Conservation (phyloP, 805 yeast species). For the Monosporozyma aerobia region DNA sequence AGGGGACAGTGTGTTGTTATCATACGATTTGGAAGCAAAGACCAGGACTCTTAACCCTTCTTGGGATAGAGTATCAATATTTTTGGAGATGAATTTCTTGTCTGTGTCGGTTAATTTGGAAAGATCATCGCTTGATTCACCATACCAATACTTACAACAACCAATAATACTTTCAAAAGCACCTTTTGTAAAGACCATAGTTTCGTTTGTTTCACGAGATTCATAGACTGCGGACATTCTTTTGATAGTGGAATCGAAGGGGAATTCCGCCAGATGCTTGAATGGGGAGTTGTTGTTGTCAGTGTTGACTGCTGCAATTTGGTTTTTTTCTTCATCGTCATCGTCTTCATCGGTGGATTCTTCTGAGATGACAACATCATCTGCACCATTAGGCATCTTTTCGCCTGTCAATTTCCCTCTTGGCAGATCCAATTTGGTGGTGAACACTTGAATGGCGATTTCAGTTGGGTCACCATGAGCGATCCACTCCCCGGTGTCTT, state of each 20-base stretch:
- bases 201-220: slow-evolving; percentile 40
- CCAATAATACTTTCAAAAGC: slow-evolving; percentile 71
- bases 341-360: background rate
- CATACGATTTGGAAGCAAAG: slow-evolving; percentile 42
- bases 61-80: slow-evolving; percentile 57
- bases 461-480: slow-evolving; percentile 89
- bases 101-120: slow-evolving; percentile 44
- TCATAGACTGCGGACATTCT: slow-evolving; percentile 74
- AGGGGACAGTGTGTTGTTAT: slow-evolving; percentile 23
- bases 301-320: background rate
- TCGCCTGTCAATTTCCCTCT: slow-evolving; percentile 38
- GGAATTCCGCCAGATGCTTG: slow-evolving; percentile 61
- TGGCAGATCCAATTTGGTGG: slow-evolving; percentile 45
- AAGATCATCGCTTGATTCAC: slow-evolving; percentile 43
- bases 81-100: slow-evolving; percentile 38
- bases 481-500: slow-evolving; percentile 46
- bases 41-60: slow-evolving; percentile 85
- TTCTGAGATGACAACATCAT: background rate
- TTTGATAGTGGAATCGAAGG: slow-evolving; percentile 78
- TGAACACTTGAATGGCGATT: slow-evolving; percentile 75
- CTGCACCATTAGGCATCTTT: background rate
- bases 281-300: slow-evolving; percentile 37
- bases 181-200: slow-evolving; percentile 72
- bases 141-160: slow-evolving; percentile 51
- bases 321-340: slow-evolving; percentile 14